Percentiles rank a stretch among this genome's conserved stretches.
Conservation (phyloP, 2,329 filamentous ascomycete genomes). For the Neonectria ditissima region DNA sequence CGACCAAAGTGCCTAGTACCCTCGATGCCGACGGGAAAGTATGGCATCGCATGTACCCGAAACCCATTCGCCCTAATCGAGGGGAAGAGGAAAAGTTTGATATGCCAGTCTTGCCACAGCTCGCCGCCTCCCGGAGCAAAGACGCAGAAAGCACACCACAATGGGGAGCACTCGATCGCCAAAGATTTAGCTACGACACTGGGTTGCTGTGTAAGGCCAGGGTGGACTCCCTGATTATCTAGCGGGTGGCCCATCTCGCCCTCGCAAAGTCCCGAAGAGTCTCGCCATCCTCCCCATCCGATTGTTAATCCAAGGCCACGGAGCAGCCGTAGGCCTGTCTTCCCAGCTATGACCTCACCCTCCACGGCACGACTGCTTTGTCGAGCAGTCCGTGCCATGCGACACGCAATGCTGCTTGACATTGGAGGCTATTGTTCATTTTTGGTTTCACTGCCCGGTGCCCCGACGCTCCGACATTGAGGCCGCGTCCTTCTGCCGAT, state of each 20-base stretch:
- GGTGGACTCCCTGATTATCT: conserved; percentile 12
- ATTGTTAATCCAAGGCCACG: conserved; percentile 37
- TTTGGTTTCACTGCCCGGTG: conserved; percentile 26
- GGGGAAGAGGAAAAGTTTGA: conserved; percentile 15
- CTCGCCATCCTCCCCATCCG: conserved; percentile 40
- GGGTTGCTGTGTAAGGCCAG: conserved; percentile 22
- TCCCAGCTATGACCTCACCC: conserved; percentile 37
- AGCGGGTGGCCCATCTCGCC: conserved; percentile 22
- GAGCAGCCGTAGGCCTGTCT: conserved; percentile 26
- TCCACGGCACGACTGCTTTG: background rate
- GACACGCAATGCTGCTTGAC: conserved; percentile 23
- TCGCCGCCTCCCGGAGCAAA: conserved; percentile 16
- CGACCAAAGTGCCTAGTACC: conserved; percentile 13
- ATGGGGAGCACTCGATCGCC: conserved; percentile 14
- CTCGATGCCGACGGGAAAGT: background rate
- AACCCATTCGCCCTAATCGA: conserved; percentile 2
- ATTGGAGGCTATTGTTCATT: conserved; percentile 9
- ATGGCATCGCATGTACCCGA: conserved; percentile 10
- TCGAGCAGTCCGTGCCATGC: conserved; percentile 24
- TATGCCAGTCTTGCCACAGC: conserved; percentile 21
- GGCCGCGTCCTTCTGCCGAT: conserved; percentile 16
- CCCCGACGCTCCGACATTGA: conserved; percentile 17
- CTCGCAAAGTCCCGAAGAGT: conserved; percentile 30
- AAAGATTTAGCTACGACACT: conserved; percentile 20
- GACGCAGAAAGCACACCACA: conserved; percentile 26